A percentile compares a stretch with the other conserved stretches of the same genome.
These are phyloP conservation scores for Aspergillus bertholletiae DNA, from an alignment of 495 filamentous ascomycete species.

Conservation along the genomic window DNA sequence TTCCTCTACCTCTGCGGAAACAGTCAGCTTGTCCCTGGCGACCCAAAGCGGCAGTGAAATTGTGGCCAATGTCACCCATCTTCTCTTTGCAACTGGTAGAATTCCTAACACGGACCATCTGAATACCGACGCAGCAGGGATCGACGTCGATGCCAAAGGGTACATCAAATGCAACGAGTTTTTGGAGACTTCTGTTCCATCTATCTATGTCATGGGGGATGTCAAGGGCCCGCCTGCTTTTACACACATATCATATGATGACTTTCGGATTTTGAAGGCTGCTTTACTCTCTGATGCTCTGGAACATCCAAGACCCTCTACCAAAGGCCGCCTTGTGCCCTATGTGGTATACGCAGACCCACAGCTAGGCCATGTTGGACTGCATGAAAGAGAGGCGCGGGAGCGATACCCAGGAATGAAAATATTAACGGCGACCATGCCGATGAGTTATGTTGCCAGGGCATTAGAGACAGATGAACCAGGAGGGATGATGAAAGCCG, in stretches of 20 bases:
- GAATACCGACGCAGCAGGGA: conserved; percentile 26
- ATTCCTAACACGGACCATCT: conserved; percentile 43
- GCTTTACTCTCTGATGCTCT: conserved; percentile 1
- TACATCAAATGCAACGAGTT: conserved; percentile 37
- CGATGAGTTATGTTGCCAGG: conserved; percentile 47
- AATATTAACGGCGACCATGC: conserved; percentile 44
- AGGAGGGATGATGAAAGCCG: conserved; percentile 50
- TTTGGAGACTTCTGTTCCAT: conserved; percentile 34
- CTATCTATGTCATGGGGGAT: conserved; percentile 48
- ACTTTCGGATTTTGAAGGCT: conserved; percentile 48
- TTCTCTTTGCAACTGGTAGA: conserved; percentile 46
- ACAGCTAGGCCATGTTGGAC: conserved; percentile 48
- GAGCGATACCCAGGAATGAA: conserved; percentile 14
- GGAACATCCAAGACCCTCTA: conserved; percentile 12
- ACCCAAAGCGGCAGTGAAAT: conserved; percentile 11
- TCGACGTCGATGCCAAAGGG: conserved; percentile 28
- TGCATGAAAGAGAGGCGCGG: conserved; percentile 35
- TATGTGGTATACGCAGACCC: conserved; percentile 52
- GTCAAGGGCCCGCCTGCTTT: conserved; percentile 50
- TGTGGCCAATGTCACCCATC: conserved; percentile 33
- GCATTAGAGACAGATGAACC: conserved; percentile 50
- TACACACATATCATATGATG: conserved; percentile 54
- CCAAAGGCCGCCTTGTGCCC: conserved; percentile 33
- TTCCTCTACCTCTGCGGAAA: neutral
- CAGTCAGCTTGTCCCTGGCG: conserved; percentile 7